These are phyloP conservation scores for Moesziomyces aphidis DNA, from an alignment of 1,284 basidiomycete species.

Conservation along the genomic window DNA sequence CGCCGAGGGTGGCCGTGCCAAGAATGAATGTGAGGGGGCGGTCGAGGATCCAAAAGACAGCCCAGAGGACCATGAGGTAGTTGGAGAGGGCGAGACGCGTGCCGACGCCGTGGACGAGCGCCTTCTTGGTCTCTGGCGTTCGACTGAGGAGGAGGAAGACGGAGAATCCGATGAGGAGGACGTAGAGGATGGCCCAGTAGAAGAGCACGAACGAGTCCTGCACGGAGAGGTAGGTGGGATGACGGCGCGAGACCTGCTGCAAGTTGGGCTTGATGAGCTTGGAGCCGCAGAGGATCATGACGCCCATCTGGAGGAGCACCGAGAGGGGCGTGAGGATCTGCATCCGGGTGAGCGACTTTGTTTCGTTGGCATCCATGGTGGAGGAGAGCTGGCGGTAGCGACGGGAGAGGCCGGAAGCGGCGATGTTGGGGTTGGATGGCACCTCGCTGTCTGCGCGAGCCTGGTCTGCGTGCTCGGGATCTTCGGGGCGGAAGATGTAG, in stretches of 20 bases:
- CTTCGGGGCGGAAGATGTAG: conserved; percentile 53
- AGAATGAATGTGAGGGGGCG: conserved; percentile 48
- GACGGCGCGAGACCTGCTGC: conserved; percentile 55
- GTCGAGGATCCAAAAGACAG: conserved; percentile 78
- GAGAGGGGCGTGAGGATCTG: conserved; percentile 52
- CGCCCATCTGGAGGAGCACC: conserved; percentile 49
- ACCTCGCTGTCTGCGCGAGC: conserved; percentile 21
- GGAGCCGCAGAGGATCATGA: conserved; percentile 49
- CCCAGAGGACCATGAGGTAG: conserved; percentile 84
- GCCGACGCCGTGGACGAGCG: conserved; percentile 75
- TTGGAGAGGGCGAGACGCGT: conserved; percentile 82
- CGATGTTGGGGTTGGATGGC: conserved; percentile 18
- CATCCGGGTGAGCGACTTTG: conserved; percentile 46
- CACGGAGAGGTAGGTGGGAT: conserved; percentile 81
- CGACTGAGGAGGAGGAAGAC: conserved; percentile 77
- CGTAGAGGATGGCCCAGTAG: conserved; percentile 73
- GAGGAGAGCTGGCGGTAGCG: conserved; percentile 37
- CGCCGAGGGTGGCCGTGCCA: conserved; percentile 48
- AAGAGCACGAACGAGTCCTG: conserved; percentile 75
- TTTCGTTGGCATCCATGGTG: conserved; percentile 42
- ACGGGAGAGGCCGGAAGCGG: conserved; percentile 20
- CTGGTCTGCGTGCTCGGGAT: conserved; percentile 42
- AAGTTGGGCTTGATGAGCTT: conserved; percentile 50
- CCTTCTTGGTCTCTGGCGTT: conserved; percentile 80
- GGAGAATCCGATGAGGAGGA: conserved; percentile 81